Percentiles rank a stretch among this genome's conserved stretches.
These are phyloP conservation scores for Rhododendron simsii DNA, from an alignment of 148 eudicot species.

Conservation along the genomic window DNA sequence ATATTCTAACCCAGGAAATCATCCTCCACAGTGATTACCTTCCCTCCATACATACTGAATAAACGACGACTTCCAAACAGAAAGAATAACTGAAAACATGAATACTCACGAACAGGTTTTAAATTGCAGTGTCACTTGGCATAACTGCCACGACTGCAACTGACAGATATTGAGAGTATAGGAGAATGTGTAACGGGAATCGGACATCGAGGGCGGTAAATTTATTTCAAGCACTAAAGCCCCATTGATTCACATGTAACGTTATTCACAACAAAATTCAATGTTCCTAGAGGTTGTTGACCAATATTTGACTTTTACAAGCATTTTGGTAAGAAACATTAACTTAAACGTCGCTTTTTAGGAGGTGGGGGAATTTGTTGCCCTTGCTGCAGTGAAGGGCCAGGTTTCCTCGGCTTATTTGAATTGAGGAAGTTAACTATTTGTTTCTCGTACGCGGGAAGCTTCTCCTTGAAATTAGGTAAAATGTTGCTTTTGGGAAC, in stretches of 20 bases:
- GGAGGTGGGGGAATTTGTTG: conserved; percentile 52
- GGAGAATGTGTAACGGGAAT: neutral
- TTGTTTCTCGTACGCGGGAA: conserved; percentile 62
- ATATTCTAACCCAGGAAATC: neutral
- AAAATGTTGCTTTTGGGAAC: conserved; percentile 42
- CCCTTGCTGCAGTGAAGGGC: conserved; percentile 53
- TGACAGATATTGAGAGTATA: neutral
- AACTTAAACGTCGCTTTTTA: neutral
- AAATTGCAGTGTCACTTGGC: too few relatives aligned
- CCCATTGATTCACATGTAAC: neutral
- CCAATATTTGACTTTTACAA: neutral
- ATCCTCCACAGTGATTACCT: neutral
- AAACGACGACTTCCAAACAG: neutral
- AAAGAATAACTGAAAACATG: neutral
- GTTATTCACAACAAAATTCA: neutral
- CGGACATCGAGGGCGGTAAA: neutral
- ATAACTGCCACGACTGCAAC: neutral
- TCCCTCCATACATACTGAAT: neutral
- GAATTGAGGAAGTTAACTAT: conserved; percentile 49
- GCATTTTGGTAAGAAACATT: neutral
- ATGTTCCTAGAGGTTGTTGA: neutral
- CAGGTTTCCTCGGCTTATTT: conserved; percentile 57
- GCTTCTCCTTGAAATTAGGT: conserved; percentile 51
- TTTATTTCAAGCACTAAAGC: neutral
- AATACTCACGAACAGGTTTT: neutral